phyloP scores from a whole-genome alignment of 495 filamentous ascomycete genomes.

The Xylaria intraflava region DNA sequence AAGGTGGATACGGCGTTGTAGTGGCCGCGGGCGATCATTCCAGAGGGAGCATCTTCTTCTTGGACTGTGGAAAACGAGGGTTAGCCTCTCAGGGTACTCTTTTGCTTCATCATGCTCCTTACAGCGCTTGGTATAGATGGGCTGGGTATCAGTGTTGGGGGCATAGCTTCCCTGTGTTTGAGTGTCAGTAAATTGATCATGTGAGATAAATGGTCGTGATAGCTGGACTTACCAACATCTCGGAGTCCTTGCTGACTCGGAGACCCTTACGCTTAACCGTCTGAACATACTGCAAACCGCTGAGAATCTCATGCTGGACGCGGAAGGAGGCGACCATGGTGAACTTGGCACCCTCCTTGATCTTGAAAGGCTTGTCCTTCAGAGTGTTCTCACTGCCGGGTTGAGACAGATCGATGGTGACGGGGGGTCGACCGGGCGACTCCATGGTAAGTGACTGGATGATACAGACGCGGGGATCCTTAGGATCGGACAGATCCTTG shows the following conservation, averaged over 20 bases:
- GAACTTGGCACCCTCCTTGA: conserved; percentile 91
- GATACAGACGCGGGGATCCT: conserved; percentile 75
- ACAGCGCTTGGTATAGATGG: conserved; percentile 86
- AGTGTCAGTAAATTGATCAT: conserved; percentile 6
- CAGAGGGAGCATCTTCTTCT: conserved; percentile 80
- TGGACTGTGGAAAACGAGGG: conserved; percentile 52
- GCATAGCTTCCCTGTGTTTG: conserved; percentile 65
- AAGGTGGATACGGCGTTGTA: conserved; percentile 84
- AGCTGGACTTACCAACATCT: conserved; percentile 77
- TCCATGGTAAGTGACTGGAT: conserved; percentile 85
- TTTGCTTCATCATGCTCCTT: conserved; percentile 33
- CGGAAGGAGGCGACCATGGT: conserved; percentile 88
- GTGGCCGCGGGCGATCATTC: conserved; percentile 77
- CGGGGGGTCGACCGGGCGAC: conserved; percentile 68
- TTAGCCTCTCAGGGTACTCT: background rate
- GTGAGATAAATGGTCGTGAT: background rate
- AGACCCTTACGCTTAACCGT: conserved; percentile 82
- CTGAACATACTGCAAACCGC: conserved; percentile 91
- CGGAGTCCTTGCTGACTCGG: conserved; percentile 77
- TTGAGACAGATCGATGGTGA: conserved; percentile 70
- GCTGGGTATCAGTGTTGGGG: conserved; percentile 78
- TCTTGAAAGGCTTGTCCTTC: conserved; percentile 85
- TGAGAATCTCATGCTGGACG: conserved; percentile 92
- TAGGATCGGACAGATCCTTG: conserved; percentile 59
- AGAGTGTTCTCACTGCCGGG: conserved; percentile 61